Evolutionary conservation across 2,329 filamentous ascomycete genomes (phyloP).

Genomic region (Pyrenochaeta sp.): DNA sequence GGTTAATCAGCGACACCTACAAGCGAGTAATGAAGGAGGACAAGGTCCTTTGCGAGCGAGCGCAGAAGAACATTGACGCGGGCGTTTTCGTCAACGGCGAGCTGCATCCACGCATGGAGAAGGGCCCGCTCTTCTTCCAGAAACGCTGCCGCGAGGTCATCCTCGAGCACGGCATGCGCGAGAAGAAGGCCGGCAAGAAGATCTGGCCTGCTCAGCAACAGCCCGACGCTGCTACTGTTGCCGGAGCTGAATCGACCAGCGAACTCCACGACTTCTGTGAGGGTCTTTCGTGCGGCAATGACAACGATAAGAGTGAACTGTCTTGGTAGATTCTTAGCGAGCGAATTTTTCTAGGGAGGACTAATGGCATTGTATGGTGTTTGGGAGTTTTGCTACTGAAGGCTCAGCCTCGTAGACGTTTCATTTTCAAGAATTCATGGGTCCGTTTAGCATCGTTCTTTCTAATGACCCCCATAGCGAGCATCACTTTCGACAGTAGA

Average conservation of each 20-base stretch:
- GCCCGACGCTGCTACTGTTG: conserved; percentile 25
- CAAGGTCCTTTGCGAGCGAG: conserved; percentile 66
- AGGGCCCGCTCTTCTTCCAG: conserved; percentile 66
- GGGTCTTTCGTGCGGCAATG: conserved; percentile 33
- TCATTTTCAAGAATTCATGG: not conserved
- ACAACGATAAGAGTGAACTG: conserved; percentile 36
- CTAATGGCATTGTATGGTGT: conserved; percentile 28
- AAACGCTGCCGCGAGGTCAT: conserved; percentile 58
- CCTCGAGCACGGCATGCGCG: conserved; percentile 56
- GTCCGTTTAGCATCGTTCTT: conserved; percentile 2
- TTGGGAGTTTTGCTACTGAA: conserved; percentile 22
- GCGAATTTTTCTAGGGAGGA: conserved; percentile 12
- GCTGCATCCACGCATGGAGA: conserved; percentile 67
- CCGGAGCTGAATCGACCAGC: conserved; percentile 25
- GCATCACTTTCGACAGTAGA: not conserved
- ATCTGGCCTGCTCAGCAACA: conserved; percentile 61
- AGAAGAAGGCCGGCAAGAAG: conserved; percentile 55
- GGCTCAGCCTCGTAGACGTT: conserved; percentile 20
- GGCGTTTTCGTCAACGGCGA: conserved; percentile 70
- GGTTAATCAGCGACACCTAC: conserved; percentile 65
- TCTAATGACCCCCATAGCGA: conserved; percentile 14
- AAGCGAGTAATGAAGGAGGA: conserved; percentile 71
- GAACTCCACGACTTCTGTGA: conserved; percentile 39
- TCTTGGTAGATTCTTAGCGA: conserved; percentile 23
- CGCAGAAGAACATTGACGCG: conserved; percentile 67